A percentile compares a stretch with the other conserved stretches of the same genome.
These are phyloP conservation scores for Eucalyptus microcorys DNA, from an alignment of 345 rosid genomes.

Conservation along the genomic window DNA sequence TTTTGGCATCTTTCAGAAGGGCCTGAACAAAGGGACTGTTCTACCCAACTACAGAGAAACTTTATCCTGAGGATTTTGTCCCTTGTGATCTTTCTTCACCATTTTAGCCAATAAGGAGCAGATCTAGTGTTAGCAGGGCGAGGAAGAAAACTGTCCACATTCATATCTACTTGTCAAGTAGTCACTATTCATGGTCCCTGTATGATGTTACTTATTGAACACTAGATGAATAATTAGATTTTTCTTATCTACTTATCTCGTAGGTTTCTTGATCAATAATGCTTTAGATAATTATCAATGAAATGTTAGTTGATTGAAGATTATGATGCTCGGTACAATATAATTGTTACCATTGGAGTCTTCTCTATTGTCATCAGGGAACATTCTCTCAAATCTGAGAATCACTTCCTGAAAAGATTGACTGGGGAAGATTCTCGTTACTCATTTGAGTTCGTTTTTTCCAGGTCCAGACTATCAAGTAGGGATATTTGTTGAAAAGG, in stretches of 20 bases:
- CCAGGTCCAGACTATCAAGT: constrained; percentile 50
- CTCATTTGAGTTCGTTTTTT: not conserved
- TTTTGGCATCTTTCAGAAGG: not conserved
- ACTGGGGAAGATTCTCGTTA: not conserved
- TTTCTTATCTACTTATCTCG: not conserved
- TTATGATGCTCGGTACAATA: not conserved
- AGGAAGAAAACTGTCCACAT: not conserved
- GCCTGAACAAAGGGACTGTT: not conserved
- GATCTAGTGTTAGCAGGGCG: not conserved
- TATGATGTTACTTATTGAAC: not conserved
- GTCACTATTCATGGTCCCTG: not conserved
- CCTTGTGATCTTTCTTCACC: not conserved
- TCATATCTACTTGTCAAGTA: not conserved
- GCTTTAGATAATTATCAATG: not conserved
- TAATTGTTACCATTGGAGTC: not conserved
- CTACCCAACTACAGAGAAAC: not conserved
- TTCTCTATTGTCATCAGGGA: not conserved
- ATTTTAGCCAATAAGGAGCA: not conserved
- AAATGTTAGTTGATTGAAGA: not conserved
- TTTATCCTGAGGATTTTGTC: not conserved
- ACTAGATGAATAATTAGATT: not conserved
- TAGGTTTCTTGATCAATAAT: not conserved
- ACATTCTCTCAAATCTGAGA: not conserved
- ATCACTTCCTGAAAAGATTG: not conserved
- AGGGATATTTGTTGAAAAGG: constrained; percentile 72